These are phyloP conservation scores for Cyclotella cryptica DNA, from an alignment of 108 stramenopile genomes.

Conservation along the genomic window DNA sequence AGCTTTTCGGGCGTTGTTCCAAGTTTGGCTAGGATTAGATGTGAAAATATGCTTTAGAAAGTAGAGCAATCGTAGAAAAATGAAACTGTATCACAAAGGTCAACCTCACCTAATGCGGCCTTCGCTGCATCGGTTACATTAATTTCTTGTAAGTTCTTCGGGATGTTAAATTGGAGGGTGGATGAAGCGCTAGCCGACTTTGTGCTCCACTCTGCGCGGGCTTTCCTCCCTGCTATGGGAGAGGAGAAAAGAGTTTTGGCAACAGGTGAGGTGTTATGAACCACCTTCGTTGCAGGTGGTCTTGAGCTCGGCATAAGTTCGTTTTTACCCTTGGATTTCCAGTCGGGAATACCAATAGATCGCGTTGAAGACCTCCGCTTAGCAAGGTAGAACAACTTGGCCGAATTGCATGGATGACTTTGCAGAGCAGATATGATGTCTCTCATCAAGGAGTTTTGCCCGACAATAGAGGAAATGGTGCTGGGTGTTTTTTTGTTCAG, in stretches of 20 bases:
- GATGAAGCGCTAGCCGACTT: slow-evolving; percentile 9
- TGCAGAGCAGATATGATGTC: slow-evolving; percentile 8
- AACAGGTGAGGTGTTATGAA: slow-evolving; percentile 24
- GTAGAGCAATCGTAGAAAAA: background rate
- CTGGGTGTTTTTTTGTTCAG: background rate
- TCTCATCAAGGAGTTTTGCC: slow-evolving; percentile 29
- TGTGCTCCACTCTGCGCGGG: slow-evolving; percentile 38
- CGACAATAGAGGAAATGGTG: slow-evolving; percentile 19
- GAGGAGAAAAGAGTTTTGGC: slow-evolving; percentile 55
- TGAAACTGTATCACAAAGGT: background rate
- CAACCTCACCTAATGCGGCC: slow-evolving; percentile 55
- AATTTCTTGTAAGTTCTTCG: slow-evolving; percentile 59
- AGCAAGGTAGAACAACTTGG: slow-evolving; percentile 35
- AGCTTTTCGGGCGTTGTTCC: slow-evolving; percentile 83
- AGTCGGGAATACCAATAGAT: slow-evolving; percentile 36
- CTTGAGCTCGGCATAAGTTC: slow-evolving; percentile 39
- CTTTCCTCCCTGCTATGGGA: slow-evolving; percentile 27
- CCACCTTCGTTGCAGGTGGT: background rate
- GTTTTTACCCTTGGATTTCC: slow-evolving; percentile 52
- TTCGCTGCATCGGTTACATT: slow-evolving; percentile 61
- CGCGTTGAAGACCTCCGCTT: background rate
- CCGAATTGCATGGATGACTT: background rate
- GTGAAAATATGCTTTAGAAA: background rate
- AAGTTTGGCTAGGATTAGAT: slow-evolving; percentile 52
- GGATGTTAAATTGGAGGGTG: slow-evolving; percentile 45